Evolutionary conservation across 1,284 basidiomycete species (phyloP).

Genomic region (Trametes polyzona): DNA sequence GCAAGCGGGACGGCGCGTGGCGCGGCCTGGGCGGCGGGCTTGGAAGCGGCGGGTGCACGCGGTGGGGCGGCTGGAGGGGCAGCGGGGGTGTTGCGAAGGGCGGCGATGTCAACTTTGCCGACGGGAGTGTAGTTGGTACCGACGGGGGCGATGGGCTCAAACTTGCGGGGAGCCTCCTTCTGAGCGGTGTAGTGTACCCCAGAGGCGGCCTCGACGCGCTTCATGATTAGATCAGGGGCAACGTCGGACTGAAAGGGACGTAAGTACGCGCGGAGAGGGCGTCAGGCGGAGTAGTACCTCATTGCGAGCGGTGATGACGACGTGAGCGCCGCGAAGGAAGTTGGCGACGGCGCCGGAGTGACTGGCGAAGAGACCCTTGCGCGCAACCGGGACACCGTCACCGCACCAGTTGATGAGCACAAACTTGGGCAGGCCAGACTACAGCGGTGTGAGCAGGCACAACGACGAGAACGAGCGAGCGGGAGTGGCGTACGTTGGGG

Average conservation of each 20-base stretch:
- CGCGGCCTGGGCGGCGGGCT: conserved; percentile 41
- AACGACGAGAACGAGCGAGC: background rate
- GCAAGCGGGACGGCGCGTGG: conserved; percentile 51
- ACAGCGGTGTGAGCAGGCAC: background rate
- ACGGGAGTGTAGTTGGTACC: conserved; percentile 75
- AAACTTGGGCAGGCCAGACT: conserved; percentile 91
- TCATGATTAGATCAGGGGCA: conserved; percentile 78
- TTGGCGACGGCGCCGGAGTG: conserved; percentile 84
- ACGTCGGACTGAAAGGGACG: conserved; percentile 70
- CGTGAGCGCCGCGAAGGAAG: conserved; percentile 85
- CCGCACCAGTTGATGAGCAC: conserved; percentile 95
- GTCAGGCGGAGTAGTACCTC: conserved; percentile 63
- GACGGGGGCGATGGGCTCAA: conserved; percentile 73
- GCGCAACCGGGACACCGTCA: conserved; percentile 91
- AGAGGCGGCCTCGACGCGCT: conserved; percentile 86
- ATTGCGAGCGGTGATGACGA: conserved; percentile 90
- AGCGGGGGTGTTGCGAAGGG: conserved; percentile 51
- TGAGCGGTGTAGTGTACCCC: conserved; percentile 91
- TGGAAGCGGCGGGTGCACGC: conserved; percentile 36
- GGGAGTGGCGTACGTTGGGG: conserved; percentile 65
- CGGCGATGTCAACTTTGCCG: conserved; percentile 70
- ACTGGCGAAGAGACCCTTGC: conserved; percentile 92
- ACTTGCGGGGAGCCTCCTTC: conserved; percentile 64
- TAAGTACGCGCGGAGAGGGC: background rate
- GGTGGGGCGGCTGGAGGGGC: conserved; percentile 32